Percentiles rank a stretch among this genome's conserved stretches.
phyloP scores from a whole-genome alignment of 257 asterid species.

The Lavandula angustifolia region DNA sequence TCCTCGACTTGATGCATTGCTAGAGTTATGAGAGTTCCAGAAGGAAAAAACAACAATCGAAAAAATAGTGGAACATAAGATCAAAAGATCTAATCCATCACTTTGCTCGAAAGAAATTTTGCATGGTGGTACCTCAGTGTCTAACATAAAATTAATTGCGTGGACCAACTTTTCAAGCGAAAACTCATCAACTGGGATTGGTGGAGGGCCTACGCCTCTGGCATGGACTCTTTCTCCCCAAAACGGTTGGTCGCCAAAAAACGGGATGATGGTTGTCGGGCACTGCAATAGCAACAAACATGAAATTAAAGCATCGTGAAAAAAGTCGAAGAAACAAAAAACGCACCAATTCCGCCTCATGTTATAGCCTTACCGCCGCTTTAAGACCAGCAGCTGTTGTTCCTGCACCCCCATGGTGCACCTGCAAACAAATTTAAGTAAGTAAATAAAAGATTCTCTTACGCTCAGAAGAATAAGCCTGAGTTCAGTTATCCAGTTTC shows the following conservation, averaged over 20 bases:
- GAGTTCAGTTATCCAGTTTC: background rate
- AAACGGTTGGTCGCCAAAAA: constrained; percentile 96
- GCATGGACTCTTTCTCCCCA: constrained; percentile 96
- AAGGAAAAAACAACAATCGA: background rate
- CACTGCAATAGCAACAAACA: constrained; percentile 50
- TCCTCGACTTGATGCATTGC: background rate
- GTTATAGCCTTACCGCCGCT: constrained; percentile 67
- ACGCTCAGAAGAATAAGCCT: constrained; percentile 10
- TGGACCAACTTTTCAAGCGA: constrained; percentile 65
- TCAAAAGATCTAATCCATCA: background rate
- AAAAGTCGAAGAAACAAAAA: constrained; percentile 6
- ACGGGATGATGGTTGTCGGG: constrained; percentile 85
- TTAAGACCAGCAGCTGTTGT: constrained; percentile 98
- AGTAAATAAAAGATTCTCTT: background rate
- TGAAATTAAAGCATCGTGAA: constrained; percentile 12
- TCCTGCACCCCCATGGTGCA: constrained; percentile 99
- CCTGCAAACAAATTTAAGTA: constrained; percentile 47
- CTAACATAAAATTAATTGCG: constrained; percentile 77
- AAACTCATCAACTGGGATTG: constrained; percentile 87
- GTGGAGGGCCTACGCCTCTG: constrained; percentile 84
- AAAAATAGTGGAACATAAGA: background rate
- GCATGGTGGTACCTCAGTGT: constrained; percentile 62
- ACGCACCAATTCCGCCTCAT: background rate
- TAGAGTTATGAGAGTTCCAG: background rate
- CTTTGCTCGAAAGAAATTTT: background rate